Conservation (phyloP, 768 basidiomycete species). For the Lactarius quietus region DNA sequence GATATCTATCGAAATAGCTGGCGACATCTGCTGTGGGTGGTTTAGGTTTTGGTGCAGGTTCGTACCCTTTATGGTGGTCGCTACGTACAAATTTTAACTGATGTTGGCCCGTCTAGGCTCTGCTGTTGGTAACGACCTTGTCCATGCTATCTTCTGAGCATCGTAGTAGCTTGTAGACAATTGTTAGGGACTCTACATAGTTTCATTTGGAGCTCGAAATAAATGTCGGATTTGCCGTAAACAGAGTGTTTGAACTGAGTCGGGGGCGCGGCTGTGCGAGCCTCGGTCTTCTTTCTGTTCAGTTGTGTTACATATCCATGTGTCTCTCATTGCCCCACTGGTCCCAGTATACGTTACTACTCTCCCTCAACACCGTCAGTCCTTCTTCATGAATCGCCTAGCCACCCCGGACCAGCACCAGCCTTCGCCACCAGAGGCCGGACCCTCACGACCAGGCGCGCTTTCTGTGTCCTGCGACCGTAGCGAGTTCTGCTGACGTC, state of each 20-base stretch:
- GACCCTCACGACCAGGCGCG: constrained; percentile 23
- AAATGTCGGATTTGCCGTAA: not conserved
- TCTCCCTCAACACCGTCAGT: not conserved
- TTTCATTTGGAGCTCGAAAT: not conserved
- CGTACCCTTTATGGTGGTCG: constrained; percentile 27
- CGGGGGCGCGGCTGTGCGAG: not conserved
- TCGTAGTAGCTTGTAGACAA: not conserved
- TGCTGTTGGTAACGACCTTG: constrained; percentile 49
- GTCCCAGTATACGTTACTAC: not conserved
- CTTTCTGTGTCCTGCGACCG: constrained; percentile 1
- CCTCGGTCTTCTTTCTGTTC: not conserved
- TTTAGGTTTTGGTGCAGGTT: constrained; percentile 73
- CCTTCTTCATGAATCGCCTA: constrained; percentile 5
- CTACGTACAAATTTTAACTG: not conserved
- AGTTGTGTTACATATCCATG: constrained; percentile 15
- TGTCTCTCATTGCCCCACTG: constrained; percentile 1
- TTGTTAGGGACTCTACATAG: not conserved
- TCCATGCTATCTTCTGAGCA: constrained; percentile 46
- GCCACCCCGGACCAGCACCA: not conserved
- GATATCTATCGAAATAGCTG: constrained; percentile 28
- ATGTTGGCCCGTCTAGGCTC: constrained; percentile 35
- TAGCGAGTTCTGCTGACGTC: constrained; percentile 1
- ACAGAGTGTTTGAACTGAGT: not conserved
- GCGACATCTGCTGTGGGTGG: constrained; percentile 51
- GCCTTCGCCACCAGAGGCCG: constrained; percentile 6